phyloP scores from a whole-genome alignment of 2,329 filamentous ascomycete species.

The Paraconiothyrium brasiliense region DNA sequence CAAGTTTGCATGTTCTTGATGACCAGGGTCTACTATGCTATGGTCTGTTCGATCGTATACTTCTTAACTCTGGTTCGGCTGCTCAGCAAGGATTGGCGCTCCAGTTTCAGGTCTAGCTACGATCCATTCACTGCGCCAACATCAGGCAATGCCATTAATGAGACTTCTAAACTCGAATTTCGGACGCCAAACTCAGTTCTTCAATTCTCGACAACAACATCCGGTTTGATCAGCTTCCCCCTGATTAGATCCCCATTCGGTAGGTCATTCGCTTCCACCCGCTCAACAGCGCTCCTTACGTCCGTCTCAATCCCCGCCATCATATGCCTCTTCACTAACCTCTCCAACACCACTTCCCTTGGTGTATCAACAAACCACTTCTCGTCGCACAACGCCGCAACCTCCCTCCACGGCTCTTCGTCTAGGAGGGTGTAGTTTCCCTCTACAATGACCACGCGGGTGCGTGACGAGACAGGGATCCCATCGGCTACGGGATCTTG shows the following conservation, averaged over 20 bases:
- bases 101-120: too few species aligned
- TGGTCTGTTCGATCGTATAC: background rate
- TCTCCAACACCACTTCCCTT: constrained; percentile 5
- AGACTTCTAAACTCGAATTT: background rate
- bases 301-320: constrained; percentile 15
- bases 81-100: too few species aligned
- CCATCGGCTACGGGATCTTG: constrained; percentile 34
- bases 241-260: constrained; percentile 14
- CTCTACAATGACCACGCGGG: constrained; percentile 34
- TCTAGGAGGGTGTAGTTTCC: constrained; percentile 37
- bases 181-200: background rate
- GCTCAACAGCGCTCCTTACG: background rate
- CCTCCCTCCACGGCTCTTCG: constrained; percentile 2
- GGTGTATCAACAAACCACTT: constrained; percentile 15
- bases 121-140: too few species aligned
- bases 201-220: constrained; percentile 17
- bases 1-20: too few species aligned
- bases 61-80: background rate
- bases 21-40: too few species aligned
- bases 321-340: constrained; percentile 10
- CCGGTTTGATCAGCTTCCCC: background rate
- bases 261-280: constrained; percentile 14
- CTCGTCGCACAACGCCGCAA: constrained; percentile 2
- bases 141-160: background rate
- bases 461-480: constrained; percentile 32